Base-by-base conservation (phyloP, 2,329 filamentous ascomycete genomes). In the Tolypocladium nubicola region DNA sequence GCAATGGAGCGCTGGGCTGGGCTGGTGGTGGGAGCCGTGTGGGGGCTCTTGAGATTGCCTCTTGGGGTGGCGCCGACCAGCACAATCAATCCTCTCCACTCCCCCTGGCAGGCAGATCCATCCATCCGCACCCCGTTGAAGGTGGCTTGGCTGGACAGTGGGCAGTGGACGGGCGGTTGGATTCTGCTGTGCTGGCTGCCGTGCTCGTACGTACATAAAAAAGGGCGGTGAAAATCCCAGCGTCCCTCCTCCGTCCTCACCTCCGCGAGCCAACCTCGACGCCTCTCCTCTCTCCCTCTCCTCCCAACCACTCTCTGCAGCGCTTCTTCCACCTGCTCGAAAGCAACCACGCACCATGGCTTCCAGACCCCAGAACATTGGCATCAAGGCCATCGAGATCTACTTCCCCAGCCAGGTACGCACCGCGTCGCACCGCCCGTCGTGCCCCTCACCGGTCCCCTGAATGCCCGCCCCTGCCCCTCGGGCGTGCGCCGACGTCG, bases 361-460 rank as follows among this genome's bases (percentile, higher is more conserved):
- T 70, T 73, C 85, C 66, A 86, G 88, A 76, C 88, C 89, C 63
- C 85, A 91, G 75, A 93, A 93, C 77, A 87, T 94, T 75, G 89
- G 89, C 82, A 91, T 94, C 73, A 93, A 94, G 80, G 89, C 88
- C 87, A 89, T 94, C 75, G 89, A 94, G 73, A 84, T 94, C 71
- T 94, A 94, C 75, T 89, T 90, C 71, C 89, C 89, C 63, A 88
- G 81, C 73, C 89, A 93, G 85, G 89, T 93, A 76, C 63, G 85
- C 76, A 53, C 60, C 47, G 39, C 39, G 45, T 53, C 55, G 53
- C 37, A 26, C 41, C 41, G 21, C 41, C 14, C 41, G 41, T 16
- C 52, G 53, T 45, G 57, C 61, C 52, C 54, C 54, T 37, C 54
- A 19, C 41, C 39, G 5, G 26, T n/a, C 35, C 45, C 54, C 43